Evolutionary conservation across 306 rosid genomes (phyloP).

Genomic region (Gastrolobium bilobum): DNA sequence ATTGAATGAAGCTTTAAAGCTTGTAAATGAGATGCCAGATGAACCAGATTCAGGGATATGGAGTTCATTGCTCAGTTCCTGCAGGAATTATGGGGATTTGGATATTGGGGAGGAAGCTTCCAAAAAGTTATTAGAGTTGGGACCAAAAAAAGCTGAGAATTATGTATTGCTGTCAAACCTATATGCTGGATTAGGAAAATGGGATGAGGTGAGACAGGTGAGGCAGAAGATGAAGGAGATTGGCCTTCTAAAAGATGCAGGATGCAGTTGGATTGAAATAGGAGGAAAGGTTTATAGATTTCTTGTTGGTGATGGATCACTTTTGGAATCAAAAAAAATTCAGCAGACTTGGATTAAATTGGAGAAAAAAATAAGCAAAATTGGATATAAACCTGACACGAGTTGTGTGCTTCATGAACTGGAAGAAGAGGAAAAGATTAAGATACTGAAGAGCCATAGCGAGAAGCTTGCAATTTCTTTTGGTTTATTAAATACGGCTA

Average conservation of each 20-base stretch:
- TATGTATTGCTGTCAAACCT: slow-evolving; percentile 77
- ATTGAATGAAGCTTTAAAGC: slow-evolving; percentile 70
- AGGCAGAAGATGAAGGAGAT: slow-evolving; percentile 75
- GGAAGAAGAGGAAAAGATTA: slow-evolving; percentile 75
- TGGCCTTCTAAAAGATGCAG: slow-evolving; percentile 78
- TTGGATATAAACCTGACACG: slow-evolving; percentile 79
- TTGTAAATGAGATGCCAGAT: slow-evolving; percentile 67
- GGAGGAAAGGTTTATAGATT: slow-evolving; percentile 77
- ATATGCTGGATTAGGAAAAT: slow-evolving; percentile 75
- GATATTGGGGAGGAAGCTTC: slow-evolving; percentile 66
- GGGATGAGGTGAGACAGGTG: slow-evolving; percentile 76
- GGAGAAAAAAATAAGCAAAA: slow-evolving; percentile 71
- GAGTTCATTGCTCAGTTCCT: slow-evolving; percentile 88
- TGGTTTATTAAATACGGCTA: slow-evolving; percentile 67
- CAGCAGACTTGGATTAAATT: slow-evolving; percentile 66
- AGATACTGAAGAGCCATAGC: slow-evolving; percentile 69
- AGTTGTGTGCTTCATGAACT: slow-evolving; percentile 84
- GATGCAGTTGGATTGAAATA: slow-evolving; percentile 87
- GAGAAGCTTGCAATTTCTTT: slow-evolving; percentile 90
- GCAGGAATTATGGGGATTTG: slow-evolving; percentile 69
- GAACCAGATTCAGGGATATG: slow-evolving; percentile 85
- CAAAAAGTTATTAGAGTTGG: slow-evolving; percentile 61
- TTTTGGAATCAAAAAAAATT: slow-evolving; percentile 55
- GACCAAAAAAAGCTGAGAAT: slow-evolving; percentile 72
- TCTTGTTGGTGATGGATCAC: slow-evolving; percentile 63